Percentiles rank a stretch among this genome's conserved stretches.
phyloP scores from a whole-genome alignment of 2,329 filamentous ascomycete species.

The Calonectria montana region DNA sequence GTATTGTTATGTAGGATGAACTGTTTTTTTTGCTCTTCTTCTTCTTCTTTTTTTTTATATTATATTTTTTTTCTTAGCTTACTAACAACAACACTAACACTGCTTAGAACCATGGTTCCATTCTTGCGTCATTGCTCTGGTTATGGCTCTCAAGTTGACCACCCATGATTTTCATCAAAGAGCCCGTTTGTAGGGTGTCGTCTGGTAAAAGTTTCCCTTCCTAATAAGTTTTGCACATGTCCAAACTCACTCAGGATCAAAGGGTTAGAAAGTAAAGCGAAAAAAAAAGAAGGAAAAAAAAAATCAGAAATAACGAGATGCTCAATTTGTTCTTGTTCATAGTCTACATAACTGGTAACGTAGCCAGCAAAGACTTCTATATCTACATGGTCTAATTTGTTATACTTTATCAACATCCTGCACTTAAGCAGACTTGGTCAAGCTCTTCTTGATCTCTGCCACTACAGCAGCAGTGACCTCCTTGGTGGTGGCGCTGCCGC shows the following conservation, averaged over 20 bases:
- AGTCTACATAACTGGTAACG: not conserved
- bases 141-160: too few relatives aligned
- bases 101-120: not conserved
- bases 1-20: not conserved
- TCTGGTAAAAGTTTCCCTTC: too few relatives aligned
- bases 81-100: not conserved
- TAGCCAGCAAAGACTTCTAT: not conserved
- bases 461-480: constrained; percentile 50
- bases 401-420: not conserved
- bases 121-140: too few relatives aligned
- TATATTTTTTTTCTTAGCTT: too few relatives aligned
- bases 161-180: too few relatives aligned
- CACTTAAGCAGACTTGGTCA: constrained; percentile 20
- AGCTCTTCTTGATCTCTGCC: constrained; percentile 34
- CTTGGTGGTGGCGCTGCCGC: constrained; percentile 55
- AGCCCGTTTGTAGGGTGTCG: too few relatives aligned
- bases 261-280: not conserved
- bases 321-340: not conserved
- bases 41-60: too few relatives aligned
- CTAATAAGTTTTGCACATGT: not conserved
- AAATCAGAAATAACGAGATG: not conserved
- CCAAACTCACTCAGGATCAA: not conserved
- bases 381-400: not conserved
- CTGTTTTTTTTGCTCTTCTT: not conserved
- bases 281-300: not conserved